Evolutionary conservation across 495 filamentous ascomycete species (phyloP), one percentile per base, ranked within the genome.

Genomic region (Hapsidospora chrysogenum): DNA sequence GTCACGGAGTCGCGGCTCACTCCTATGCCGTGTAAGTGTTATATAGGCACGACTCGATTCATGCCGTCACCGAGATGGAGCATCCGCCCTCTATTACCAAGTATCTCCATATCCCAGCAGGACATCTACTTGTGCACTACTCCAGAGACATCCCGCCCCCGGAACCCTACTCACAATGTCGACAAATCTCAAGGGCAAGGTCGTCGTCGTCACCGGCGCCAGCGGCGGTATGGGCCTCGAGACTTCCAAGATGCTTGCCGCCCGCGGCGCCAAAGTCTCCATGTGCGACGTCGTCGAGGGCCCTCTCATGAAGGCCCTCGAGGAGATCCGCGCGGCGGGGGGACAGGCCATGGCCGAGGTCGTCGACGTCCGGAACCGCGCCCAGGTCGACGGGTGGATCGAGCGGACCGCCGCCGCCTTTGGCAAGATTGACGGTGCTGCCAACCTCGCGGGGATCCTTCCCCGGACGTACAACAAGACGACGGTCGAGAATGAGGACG

Each of bases 381-480:
- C 40, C 2, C 47, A 54, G 23, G 51, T 57, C 13, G 48, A 57
- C 13, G 42, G 46, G 27, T 57, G 53, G 53, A 49, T 54, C 39
- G 41, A 50, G 14, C 37, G 43, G 23, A 53, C 49, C 18, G 36
- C 54, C 25, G 37, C 49, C 30, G 44, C 47, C 29, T 51, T 48
- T 31, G 53, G 49, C 21, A 45, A 45, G 37, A 47, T 77, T 17
- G 65, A 72, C 37, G 72, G 70, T 11, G 68, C 69, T 2, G 70
- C 67, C 1, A 76, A 76, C 40, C 53, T 72, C 33, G 72, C 72
- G 0, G 72, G 72, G 5, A 44, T 55, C 29, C 49, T 52, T 28
- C 49, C 52, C 36, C 50, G 49, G 36, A 42, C 48, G 33, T 43
- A 49, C 41, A 46, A 44, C 15, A 17, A 49, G 40, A 18, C 20